These are phyloP conservation scores for Zasmidium citrigriseum DNA, from an alignment of 2,329 filamentous ascomycete species.

Conservation along the genomic window DNA sequence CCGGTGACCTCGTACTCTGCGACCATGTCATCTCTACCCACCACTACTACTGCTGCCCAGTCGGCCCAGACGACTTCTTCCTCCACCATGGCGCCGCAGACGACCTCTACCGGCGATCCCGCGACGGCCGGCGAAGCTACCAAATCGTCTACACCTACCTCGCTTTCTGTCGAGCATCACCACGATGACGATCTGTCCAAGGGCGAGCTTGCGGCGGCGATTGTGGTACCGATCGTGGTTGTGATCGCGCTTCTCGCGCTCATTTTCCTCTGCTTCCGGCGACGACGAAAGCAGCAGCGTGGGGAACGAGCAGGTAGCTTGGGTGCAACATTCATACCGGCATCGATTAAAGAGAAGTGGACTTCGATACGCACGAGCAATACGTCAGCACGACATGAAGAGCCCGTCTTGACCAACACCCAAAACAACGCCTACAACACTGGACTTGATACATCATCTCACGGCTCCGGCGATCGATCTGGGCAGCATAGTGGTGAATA, in stretches of 20 bases:
- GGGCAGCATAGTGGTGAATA: not conserved
- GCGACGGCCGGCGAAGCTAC: not conserved
- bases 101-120: not conserved
- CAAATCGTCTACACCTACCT: not conserved
- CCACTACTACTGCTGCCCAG: too few relatives aligned
- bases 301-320: slow-evolving; percentile 3
- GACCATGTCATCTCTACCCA: not conserved
- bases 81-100: not conserved
- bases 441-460: slow-evolving; percentile 24
- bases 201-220: slow-evolving; percentile 25
- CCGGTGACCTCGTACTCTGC: not conserved
- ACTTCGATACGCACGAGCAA: not conserved
- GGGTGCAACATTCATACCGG: slow-evolving; percentile 7
- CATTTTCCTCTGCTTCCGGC: slow-evolving; percentile 23
- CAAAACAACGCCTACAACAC: slow-evolving; percentile 26
- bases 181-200: slow-evolving; percentile 19
- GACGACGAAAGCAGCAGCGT: slow-evolving; percentile 11
- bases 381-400: slow-evolving; percentile 8
- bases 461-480: not conserved
- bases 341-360: slow-evolving; percentile 19
- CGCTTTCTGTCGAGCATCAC: not conserved
- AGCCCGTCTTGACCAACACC: slow-evolving; percentile 8
- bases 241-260: slow-evolving; percentile 13
- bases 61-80: not conserved
- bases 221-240: slow-evolving; percentile 24